Evolutionary conservation across 2,329 filamentous ascomycete genomes (phyloP).

Genomic region (Alternaria metachromatica): DNA sequence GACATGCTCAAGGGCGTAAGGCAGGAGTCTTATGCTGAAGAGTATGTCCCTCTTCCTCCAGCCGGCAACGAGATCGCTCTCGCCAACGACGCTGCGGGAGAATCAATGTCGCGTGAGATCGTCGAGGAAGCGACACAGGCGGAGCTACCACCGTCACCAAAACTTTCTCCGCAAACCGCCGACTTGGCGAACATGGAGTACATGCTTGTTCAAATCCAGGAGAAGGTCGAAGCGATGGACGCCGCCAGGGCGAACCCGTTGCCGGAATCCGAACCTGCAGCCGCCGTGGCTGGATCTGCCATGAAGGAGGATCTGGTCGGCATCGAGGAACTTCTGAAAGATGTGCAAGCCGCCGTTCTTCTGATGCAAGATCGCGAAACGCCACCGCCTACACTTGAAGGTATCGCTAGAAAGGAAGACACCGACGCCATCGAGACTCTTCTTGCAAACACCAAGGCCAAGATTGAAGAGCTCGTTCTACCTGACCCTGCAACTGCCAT

Average conservation of each 20-base stretch:
- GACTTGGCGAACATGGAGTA: slow-evolving; percentile 87
- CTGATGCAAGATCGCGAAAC: slow-evolving; percentile 39
- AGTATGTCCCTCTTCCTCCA: slow-evolving; percentile 35
- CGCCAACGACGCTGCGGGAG: slow-evolving; percentile 56
- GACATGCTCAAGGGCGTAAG: slow-evolving; percentile 70
- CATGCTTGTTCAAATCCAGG: slow-evolving; percentile 79
- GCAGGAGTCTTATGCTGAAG: slow-evolving; percentile 43
- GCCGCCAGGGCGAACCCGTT: slow-evolving; percentile 56
- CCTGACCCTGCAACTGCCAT: slow-evolving; percentile 73
- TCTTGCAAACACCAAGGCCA: slow-evolving; percentile 85
- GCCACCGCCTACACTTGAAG: slow-evolving; percentile 48
- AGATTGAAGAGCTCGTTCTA: slow-evolving; percentile 77
- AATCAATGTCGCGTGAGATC: slow-evolving; percentile 51
- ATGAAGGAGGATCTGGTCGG: slow-evolving; percentile 60
- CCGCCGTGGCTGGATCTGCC: slow-evolving; percentile 48
- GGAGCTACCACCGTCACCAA: slow-evolving; percentile 50
- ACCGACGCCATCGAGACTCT: slow-evolving; percentile 90
- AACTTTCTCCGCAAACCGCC: background rate
- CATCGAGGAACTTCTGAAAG: slow-evolving; percentile 55
- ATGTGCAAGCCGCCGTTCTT: slow-evolving; percentile 66
- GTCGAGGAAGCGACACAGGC: slow-evolving; percentile 50
- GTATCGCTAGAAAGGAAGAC: slow-evolving; percentile 77
- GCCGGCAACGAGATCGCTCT: slow-evolving; percentile 59
- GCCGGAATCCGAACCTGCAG: slow-evolving; percentile 39
- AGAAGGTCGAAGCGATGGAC: slow-evolving; percentile 83